Evolutionary conservation across 2,329 filamentous ascomycete genomes (phyloP).

Genomic region (Mycosphaerelloides madeirae): DNA sequence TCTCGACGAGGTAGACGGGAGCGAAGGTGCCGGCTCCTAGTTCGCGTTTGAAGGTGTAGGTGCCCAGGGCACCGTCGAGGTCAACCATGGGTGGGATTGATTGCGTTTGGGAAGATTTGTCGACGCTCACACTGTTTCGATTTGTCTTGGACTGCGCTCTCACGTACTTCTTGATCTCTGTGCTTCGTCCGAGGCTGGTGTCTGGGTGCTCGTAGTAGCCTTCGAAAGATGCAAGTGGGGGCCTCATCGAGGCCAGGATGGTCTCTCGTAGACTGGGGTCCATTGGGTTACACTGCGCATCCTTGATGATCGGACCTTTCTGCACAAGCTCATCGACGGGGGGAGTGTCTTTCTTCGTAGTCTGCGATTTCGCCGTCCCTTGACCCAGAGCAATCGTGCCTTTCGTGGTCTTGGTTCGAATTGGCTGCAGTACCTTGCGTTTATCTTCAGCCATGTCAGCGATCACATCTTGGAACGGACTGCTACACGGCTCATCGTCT

Average conservation of each 20-base stretch:
- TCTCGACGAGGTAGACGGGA: conserved; percentile 86
- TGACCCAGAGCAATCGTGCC: conserved; percentile 35
- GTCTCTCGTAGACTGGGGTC: conserved; percentile 68
- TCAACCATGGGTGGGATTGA: conserved; percentile 60
- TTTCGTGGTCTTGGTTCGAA: conserved; percentile 46
- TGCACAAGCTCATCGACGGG: conserved; percentile 40
- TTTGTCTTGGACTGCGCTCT: conserved; percentile 60
- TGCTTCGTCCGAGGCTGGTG: conserved; percentile 59
- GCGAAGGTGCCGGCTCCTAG: conserved; percentile 92
- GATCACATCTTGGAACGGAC: conserved; percentile 65
- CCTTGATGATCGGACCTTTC: conserved; percentile 72
- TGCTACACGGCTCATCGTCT: conserved; percentile 55
- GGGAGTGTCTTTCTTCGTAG: conserved; percentile 20
- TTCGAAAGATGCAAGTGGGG: conserved; percentile 66
- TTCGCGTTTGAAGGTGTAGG: conserved; percentile 76
- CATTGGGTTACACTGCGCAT: conserved; percentile 82
- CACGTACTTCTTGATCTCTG: conserved; percentile 76
- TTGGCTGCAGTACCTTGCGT: conserved; percentile 48
- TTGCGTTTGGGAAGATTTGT: conserved; percentile 59
- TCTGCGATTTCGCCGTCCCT: conserved; percentile 31
- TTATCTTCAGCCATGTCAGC: conserved; percentile 44
- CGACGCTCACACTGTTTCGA: conserved; percentile 47
- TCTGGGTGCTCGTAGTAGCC: conserved; percentile 73
- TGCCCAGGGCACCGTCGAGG: conserved; percentile 60
- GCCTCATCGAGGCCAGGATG: conserved; percentile 70